Conservation (phyloP, 768 basidiomycete species). For the Nidularia pulvinata region DNA sequence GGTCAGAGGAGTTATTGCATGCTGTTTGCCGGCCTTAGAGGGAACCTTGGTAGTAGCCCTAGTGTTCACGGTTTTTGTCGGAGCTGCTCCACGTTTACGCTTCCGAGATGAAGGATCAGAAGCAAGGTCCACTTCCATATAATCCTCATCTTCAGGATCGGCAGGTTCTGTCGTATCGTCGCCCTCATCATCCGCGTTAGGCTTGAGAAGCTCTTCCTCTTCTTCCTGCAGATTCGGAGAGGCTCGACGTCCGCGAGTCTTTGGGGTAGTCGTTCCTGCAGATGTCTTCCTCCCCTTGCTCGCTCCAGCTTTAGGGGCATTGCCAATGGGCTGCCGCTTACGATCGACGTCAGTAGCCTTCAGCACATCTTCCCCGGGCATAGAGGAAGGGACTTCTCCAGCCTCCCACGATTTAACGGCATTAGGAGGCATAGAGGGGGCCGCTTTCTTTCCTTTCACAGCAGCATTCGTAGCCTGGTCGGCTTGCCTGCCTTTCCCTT, state of each 20-base stretch:
- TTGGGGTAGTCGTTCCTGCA: no score
- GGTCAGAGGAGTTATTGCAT: constrained; percentile 22
- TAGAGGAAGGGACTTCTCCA: constrained; percentile 54
- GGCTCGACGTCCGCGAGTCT: background rate
- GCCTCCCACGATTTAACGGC: constrained; percentile 26
- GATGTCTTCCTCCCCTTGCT: background rate
- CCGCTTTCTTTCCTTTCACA: no score
- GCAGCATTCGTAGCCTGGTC: constrained; percentile 3
- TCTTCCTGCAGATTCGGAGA: no score
- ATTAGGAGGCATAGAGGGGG: background rate
- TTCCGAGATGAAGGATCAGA: constrained; percentile 2
- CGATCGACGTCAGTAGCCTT: constrained; percentile 8
- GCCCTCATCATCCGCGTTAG: background rate
- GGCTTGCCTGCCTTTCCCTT: constrained; percentile 2
- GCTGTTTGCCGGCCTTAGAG: constrained; percentile 12
- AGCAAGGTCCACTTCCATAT: constrained; percentile 8
- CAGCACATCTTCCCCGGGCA: constrained; percentile 49
- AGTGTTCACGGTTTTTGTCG: constrained; percentile 9
- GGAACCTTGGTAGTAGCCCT: constrained; percentile 3
- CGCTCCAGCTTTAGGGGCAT: no score
- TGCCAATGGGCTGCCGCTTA: background rate
- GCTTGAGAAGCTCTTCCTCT: background rate
- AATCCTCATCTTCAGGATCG: constrained; percentile 1
- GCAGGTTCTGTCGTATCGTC: background rate
- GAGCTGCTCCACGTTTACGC: constrained; percentile 12